Evolutionary conservation across 2,329 filamentous ascomycete species (phyloP).

Genomic region (Curvularia spicifera): DNA sequence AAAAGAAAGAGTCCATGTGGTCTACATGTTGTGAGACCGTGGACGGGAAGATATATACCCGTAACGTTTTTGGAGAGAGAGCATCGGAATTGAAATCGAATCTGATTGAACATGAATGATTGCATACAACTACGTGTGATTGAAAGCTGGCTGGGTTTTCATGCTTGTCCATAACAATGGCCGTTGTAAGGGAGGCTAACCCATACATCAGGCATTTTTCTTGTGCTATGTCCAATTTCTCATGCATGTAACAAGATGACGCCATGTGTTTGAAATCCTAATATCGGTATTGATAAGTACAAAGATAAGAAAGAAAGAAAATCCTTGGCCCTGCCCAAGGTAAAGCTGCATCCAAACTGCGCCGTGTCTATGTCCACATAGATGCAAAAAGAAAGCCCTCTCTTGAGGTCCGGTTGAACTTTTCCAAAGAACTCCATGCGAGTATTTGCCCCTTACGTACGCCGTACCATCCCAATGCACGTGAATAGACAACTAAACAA

Average conservation of each 20-base stretch:
- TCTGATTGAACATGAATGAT: not conserved
- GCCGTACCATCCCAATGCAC: not conserved
- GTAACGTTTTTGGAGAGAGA: not conserved
- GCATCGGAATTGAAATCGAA: not conserved
- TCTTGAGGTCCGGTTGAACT: not conserved
- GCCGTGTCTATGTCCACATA: not conserved
- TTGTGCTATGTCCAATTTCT: not conserved
- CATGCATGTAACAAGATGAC: not conserved
- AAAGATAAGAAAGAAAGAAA: constrained; percentile 1
- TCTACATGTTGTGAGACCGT: not conserved
- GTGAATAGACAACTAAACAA: not conserved
- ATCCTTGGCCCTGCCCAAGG: not conserved
- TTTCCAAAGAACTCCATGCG: not conserved
- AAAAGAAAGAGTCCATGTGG: not conserved
- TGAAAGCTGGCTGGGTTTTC: not conserved
- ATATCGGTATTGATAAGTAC: not conserved
- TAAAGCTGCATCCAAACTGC: not conserved
- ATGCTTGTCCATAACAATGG: not conserved
- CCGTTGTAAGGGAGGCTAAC: not conserved
- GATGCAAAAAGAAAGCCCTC: not conserved
- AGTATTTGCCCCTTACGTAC: not conserved
- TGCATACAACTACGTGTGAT: not conserved
- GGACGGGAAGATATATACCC: not conserved
- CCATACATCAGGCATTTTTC: not conserved
- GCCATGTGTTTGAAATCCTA: not conserved